A percentile compares a stretch with the other conserved stretches of the same genome.
These are phyloP conservation scores for Saxophila tyrrhenica DNA, from an alignment of 495 filamentous ascomycete species.

Conservation along the genomic window DNA sequence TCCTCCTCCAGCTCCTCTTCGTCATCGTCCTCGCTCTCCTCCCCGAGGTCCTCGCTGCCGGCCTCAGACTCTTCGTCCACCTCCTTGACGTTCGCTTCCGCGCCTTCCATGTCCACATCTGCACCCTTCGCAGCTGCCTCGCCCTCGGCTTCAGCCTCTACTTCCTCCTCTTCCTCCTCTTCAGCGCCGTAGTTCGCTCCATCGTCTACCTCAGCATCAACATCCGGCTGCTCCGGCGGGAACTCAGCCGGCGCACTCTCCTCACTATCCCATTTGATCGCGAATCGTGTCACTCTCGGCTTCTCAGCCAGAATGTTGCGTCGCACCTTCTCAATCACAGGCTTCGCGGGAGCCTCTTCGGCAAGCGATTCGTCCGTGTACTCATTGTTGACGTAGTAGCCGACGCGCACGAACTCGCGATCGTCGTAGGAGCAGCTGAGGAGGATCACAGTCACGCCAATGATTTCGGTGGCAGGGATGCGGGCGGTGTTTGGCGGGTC, in stretches of 20 bases:
- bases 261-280: conserved; percentile 99
- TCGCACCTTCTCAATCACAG: conserved; percentile 78
- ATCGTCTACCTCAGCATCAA: conserved; percentile 75
- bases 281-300: conserved; percentile 90
- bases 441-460: conserved; percentile 94
- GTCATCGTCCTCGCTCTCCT: conserved; percentile 76
- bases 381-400: conserved; percentile 98
- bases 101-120: conserved; percentile 76
- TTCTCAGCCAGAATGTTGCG: conserved; percentile 93
- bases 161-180: conserved; percentile 57
- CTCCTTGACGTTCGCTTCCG: conserved; percentile 35
- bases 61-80: conserved; percentile 72
- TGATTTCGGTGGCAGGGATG: conserved; percentile 87
- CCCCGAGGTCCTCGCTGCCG: conserved; percentile 91
- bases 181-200: conserved; percentile 79
- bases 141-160: conserved; percentile 37
- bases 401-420: conserved; percentile 93
- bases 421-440: conserved; percentile 94
- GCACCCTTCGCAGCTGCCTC: conserved; percentile 41
- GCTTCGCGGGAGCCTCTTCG: conserved; percentile 80
- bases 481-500: conserved; percentile 77
- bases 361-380: conserved; percentile 85
- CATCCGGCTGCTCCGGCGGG: conserved; percentile 94
- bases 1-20: conserved; percentile 68
- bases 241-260: conserved; percentile 91